A percentile compares a stretch with the other conserved stretches of the same genome.
Conservation (phyloP, 2,329 filamentous ascomycete genomes). For the Fusarium sp. region DNA sequence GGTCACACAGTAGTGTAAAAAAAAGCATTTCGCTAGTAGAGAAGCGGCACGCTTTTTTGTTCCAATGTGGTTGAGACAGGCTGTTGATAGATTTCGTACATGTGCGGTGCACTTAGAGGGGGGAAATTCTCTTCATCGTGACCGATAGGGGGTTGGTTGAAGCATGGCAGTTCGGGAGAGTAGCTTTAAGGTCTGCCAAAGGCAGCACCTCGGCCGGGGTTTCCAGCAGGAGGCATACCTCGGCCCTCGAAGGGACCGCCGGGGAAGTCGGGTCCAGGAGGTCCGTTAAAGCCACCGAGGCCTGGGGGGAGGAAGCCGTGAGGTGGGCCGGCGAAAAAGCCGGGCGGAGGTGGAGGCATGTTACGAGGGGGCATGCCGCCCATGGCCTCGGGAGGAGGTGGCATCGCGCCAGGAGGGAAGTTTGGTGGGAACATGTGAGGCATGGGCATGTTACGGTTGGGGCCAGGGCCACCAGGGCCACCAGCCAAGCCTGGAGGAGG, state of each 20-base stretch:
- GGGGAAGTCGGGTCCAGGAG: slow-evolving; percentile 55
- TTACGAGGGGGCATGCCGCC: slow-evolving; percentile 60
- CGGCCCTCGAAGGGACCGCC: slow-evolving; percentile 62
- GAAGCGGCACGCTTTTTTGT: background rate
- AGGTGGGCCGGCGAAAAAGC: slow-evolving; percentile 61
- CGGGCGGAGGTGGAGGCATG: slow-evolving; percentile 64
- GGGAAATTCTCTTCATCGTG: background rate
- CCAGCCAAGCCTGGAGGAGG: slow-evolving; percentile 64
- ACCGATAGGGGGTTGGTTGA: background rate
- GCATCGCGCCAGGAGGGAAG: slow-evolving; percentile 61
- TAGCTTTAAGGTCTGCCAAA: slow-evolving; percentile 46
- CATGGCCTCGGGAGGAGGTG: slow-evolving; percentile 57
- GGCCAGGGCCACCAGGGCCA: slow-evolving; percentile 39
- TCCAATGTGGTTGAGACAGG: slow-evolving; percentile 29
- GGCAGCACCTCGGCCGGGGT: slow-evolving; percentile 46
- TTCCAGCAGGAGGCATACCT: slow-evolving; percentile 61
- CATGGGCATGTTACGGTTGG: slow-evolving; percentile 56
- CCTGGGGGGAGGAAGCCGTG: slow-evolving; percentile 63
- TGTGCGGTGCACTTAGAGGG: slow-evolving; percentile 11
- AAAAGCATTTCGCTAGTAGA: background rate
- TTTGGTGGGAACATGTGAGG: slow-evolving; percentile 69
- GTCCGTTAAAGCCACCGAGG: slow-evolving; percentile 65
- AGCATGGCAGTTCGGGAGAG: background rate
- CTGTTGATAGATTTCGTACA: slow-evolving; percentile 36
- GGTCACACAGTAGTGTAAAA: slow-evolving; percentile 34